phyloP scores from a whole-genome alignment of 768 basidiomycete genomes.

The Leccinum longicurvipes region DNA sequence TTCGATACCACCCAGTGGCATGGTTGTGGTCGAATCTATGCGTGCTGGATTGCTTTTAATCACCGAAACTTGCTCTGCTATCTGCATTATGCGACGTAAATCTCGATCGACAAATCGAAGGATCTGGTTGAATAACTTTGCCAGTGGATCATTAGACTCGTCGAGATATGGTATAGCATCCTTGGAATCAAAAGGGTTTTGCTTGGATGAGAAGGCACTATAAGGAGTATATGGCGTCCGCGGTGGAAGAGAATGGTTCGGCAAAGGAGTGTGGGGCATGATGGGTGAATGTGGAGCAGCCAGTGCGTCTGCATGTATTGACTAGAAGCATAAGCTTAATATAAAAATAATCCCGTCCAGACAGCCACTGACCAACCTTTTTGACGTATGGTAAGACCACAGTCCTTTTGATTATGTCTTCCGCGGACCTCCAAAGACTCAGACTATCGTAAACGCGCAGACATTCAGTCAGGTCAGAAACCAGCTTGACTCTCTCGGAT shows the following conservation, averaged over 20 bases:
- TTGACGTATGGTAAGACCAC: conserved; percentile 74
- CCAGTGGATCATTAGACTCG: conserved; percentile 63
- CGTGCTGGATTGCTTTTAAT: conserved; percentile 41
- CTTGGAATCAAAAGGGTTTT: conserved; percentile 37
- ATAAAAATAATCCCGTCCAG: not conserved
- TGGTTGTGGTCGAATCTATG: conserved; percentile 4
- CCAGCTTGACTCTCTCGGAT: conserved; percentile 58
- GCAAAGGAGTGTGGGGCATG: conserved; percentile 71
- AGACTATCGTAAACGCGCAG: conserved; percentile 76
- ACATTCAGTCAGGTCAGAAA: conserved; percentile 73
- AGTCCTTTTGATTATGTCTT: conserved; percentile 74
- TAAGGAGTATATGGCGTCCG: conserved; percentile 54
- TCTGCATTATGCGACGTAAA: conserved; percentile 68
- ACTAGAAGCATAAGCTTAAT: conserved; percentile 41
- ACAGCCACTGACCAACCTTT: conserved; percentile 56
- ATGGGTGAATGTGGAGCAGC: conserved; percentile 69
- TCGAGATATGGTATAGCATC: conserved; percentile 51
- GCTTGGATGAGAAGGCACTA: conserved; percentile 44
- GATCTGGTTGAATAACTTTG: conserved; percentile 75
- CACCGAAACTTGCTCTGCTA: conserved; percentile 61
- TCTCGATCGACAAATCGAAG: conserved; percentile 79
- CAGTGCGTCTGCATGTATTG: conserved; percentile 69
- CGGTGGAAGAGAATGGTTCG: conserved; percentile 39
- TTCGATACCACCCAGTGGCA: conserved; percentile 1
- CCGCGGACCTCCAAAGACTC: conserved; percentile 82